A percentile compares a stretch with the other conserved stretches of the same genome.
phyloP scores from a whole-genome alignment of 768 basidiomycete species.

The Suillus spraguei region DNA sequence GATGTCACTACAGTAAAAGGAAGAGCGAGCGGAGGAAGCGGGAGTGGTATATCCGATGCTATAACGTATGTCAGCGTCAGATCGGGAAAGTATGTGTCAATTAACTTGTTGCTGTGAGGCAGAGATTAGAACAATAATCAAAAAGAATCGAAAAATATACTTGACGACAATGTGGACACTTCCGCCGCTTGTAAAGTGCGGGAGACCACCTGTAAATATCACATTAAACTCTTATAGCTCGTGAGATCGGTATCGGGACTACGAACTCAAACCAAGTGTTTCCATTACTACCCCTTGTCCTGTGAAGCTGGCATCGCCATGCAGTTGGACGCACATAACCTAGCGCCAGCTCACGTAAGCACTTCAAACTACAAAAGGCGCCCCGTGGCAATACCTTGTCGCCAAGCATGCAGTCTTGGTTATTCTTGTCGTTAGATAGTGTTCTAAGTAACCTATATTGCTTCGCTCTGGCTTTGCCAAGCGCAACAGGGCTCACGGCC shows the following conservation, averaged over 20 bases:
- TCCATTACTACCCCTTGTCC: constrained; percentile 94
- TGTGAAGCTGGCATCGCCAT: constrained; percentile 90
- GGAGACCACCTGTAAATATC: constrained; percentile 64
- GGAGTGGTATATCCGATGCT: constrained; percentile 95
- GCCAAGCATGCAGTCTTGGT: constrained; percentile 32
- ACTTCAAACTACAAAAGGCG: background rate
- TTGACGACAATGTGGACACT: constrained; percentile 91
- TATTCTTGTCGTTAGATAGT: constrained; percentile 39
- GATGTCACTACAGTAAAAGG: constrained; percentile 84
- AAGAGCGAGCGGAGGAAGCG: constrained; percentile 80
- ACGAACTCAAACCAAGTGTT: constrained; percentile 75
- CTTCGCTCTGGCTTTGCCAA: constrained; percentile 90
- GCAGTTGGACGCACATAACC: constrained; percentile 88
- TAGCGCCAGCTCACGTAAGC: constrained; percentile 45
- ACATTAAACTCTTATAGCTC: constrained; percentile 1
- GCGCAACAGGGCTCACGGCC: constrained; percentile 85
- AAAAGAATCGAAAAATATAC: constrained; percentile 44
- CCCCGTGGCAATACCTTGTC: constrained; percentile 27
- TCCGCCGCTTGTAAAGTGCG: constrained; percentile 90
- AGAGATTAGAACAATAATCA: background rate
- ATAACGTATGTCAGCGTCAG: constrained; percentile 1
- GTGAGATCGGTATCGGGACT: too few relatives aligned
- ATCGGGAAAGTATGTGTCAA: background rate
- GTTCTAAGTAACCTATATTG: constrained; percentile 80
- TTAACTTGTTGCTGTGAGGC: constrained; percentile 59